Evolutionary conservation across 805 yeast species (phyloP).

Genomic region (Saccharomycopsis malanga): DNA sequence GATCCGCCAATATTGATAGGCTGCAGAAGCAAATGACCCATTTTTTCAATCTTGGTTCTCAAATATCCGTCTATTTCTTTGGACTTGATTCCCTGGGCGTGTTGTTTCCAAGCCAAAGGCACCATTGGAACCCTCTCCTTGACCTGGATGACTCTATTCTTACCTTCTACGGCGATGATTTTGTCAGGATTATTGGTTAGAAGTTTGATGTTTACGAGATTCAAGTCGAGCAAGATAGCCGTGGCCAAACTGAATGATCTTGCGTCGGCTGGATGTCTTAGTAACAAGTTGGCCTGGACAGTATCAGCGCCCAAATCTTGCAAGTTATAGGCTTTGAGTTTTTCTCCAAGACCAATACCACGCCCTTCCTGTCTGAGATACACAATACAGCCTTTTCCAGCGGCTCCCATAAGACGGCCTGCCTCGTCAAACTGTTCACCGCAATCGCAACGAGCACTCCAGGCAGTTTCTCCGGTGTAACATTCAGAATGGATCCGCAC

Average conservation of each 20-base stretch:
- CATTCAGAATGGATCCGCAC: slow-evolving; percentile 96
- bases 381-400: slow-evolving; percentile 90
- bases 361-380: slow-evolving; percentile 97
- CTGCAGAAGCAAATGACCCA: slow-evolving; percentile 83
- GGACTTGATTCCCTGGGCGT: slow-evolving; percentile 62
- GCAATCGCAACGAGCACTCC: slow-evolving; percentile 99
- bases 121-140: slow-evolving; percentile 93
- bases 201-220: slow-evolving; percentile 61
- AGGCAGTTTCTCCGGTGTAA: slow-evolving; percentile 98
- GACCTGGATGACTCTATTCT: slow-evolving; percentile 64
- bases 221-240: slow-evolving; percentile 81
- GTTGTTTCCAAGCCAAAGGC: slow-evolving; percentile 79
- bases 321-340: slow-evolving; percentile 89
- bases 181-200: slow-evolving; percentile 96
- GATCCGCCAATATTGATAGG: slow-evolving; percentile 26
- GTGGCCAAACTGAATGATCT: slow-evolving; percentile 91
- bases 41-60: slow-evolving; percentile 88
- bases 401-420: slow-evolving; percentile 81
- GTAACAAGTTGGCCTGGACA: slow-evolving; percentile 86
- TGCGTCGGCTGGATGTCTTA: slow-evolving; percentile 98
- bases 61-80: slow-evolving; percentile 89
- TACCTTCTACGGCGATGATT: slow-evolving; percentile 90
- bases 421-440: slow-evolving; percentile 99
- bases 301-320: slow-evolving; percentile 99
- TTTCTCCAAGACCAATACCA: slow-evolving; percentile 97